Evolutionary conservation across 345 rosid species (phyloP).

Genomic region (Arabidopsis thaliana): TAIR10.1 NC_003070.9:3518001-3518500

Average conservation of each 20-base stretch:
- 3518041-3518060: not conserved
- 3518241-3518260: not conserved
- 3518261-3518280: no score
- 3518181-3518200: constrained; percentile 34
- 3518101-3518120: constrained; percentile 24
- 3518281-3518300: constrained; percentile 26
- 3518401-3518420: constrained; percentile 31
- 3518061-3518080: constrained; percentile 12
- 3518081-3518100: not conserved
- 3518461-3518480: constrained; percentile 8
- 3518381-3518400: constrained; percentile 30
- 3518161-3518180: constrained; percentile 33
- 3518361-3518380: not conserved
- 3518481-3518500: constrained; percentile 19
- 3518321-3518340: not conserved
- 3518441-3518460: constrained; percentile 12
- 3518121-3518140: constrained; percentile 25
- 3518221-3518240: not conserved
- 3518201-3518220: constrained; percentile 15
- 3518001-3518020: constrained; percentile 1
- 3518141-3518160: constrained; percentile 28
- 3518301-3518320: constrained; percentile 16
- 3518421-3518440: constrained; percentile 41
- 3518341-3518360: not conserved
- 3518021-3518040: constrained; percentile 12